Base-by-base conservation (phyloP, 139 green algal genomes). In the Coccomyxa sp. region DNA sequence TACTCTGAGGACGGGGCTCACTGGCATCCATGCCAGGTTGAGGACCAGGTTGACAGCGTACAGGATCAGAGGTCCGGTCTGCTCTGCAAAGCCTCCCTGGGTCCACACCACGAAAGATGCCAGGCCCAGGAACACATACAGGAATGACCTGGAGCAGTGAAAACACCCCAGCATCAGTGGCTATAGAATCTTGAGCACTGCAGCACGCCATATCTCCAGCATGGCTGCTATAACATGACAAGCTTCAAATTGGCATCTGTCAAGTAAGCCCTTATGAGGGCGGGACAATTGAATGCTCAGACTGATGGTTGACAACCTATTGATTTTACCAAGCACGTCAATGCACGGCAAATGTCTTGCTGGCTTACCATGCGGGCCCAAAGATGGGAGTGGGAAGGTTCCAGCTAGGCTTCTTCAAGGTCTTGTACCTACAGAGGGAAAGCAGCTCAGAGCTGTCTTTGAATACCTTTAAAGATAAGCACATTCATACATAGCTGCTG, bases 321-420 rank as follows among this genome's bases (percentile, higher is more conserved):
- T 55, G 39, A 0, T 73, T 39, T 39, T 54, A 79, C 55, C 75
- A 73, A 31, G 34, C 6, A 37, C 73, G 55, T 16, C 74, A 41
- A 78, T n/a, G n/a, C n/a, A n/a, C n/a, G n/a, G n/a, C n/a, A 78
- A 78, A 8, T 74, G 54, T 33, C 55, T 39, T 39, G 75, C 55
- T 16, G 34, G 68, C 68, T 39, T 16, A 36, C 31, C 8, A 36
- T 24, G 68, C 29, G 16, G 36, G 16, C 33, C 29, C 39, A 12
- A 68, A 68, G 39, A 39, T 24, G 38, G 73, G n/a, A 8, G 14
- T 68, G 24, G 77, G 77, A 8, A 69, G 77, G 16, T 40, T 55
- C 77, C 77, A 81, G 6, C 33, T 58, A 31, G 77, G 77, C 70
- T 81, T 81, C 31, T 81, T 55, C 36, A 81, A 68, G 40, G 68